Evolutionary conservation across 2,329 filamentous ascomycete genomes (phyloP), one percentile per base, ranked within the genome.

Genomic region (Periglandula ipomoeae): DNA sequence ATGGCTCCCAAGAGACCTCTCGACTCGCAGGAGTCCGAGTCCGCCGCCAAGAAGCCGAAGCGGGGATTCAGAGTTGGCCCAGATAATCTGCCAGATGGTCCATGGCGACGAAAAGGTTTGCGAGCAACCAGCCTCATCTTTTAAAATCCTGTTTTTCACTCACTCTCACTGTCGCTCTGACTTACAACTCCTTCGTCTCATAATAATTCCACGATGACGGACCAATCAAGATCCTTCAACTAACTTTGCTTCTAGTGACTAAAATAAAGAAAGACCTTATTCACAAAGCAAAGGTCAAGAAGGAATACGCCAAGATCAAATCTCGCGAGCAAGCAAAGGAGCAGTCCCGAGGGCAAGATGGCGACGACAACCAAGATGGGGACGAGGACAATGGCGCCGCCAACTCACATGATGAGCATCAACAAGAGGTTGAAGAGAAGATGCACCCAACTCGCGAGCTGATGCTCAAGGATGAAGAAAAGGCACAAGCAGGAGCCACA

Each of bases 191-290:
- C n/a, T n/a, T n/a, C n/a, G n/a, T n/a, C n/a, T n/a, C n/a, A n/a
- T n/a, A n/a, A n/a, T n/a, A n/a, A n/a, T n/a, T n/a, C n/a, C n/a
- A n/a, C n/a, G n/a, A n/a, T n/a, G n/a, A n/a, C n/a, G n/a, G n/a
- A n/a, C n/a, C n/a, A n/a, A n/a, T n/a, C n/a, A n/a, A n/a, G n/a
- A n/a, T n/a, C n/a, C n/a, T n/a, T n/a, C n/a, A n/a, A n/a, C n/a
- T n/a, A n/a, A n/a, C n/a, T n/a, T n/a, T n/a, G n/a, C 56, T 61
- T 34, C 60, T 54, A 46, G 87, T 87, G 50, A 82, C 87, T 66
- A 91, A 91, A 67, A 93, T 95, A 61, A 97, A 97, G 68, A 78
- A 85, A 55, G 81, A 87, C 56, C 72, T 95, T 49, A 96, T 97
- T 59, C 81, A 89, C 66, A 94, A 93, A 65, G 89, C 90, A 52